Percentiles rank a stretch among this genome's conserved stretches.
phyloP scores from a whole-genome alignment of 108 stramenopile genomes.

The Conticribra guillardii region DNA sequence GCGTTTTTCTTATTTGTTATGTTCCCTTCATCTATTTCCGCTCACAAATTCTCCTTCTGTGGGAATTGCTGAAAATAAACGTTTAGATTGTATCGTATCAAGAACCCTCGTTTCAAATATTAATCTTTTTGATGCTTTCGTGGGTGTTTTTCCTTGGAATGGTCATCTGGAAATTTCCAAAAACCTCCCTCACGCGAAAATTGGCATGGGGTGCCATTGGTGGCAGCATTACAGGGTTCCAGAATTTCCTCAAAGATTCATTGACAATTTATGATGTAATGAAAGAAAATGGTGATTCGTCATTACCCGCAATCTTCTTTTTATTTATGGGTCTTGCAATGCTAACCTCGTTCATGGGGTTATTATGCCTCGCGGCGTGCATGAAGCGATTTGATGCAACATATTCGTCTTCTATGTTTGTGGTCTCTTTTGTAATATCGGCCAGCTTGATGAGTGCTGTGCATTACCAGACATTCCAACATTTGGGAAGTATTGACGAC shows the following conservation, averaged over 20 bases:
- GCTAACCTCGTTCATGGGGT: conserved; percentile 61
- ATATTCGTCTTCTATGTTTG: conserved; percentile 81
- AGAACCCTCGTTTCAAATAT: conserved; percentile 57
- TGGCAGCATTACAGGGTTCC: conserved; percentile 72
- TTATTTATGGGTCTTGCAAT: conserved; percentile 52
- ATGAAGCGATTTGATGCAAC: conserved; percentile 90
- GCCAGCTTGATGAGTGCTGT: conserved; percentile 71
- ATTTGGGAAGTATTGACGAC: conserved; percentile 46
- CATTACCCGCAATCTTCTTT: conserved; percentile 28
- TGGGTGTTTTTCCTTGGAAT: conserved; percentile 49
- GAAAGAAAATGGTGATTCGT: conserved; percentile 5
- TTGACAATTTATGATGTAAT: conserved; percentile 62
- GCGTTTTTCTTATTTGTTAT: conserved; percentile 7
- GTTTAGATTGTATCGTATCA: conserved; percentile 56
- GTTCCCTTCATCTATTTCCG: not conserved
- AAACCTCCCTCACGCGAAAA: conserved; percentile 29
- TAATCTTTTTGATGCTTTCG: conserved; percentile 52
- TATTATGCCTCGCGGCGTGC: conserved; percentile 69
- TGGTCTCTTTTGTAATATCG: conserved; percentile 77
- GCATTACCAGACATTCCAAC: conserved; percentile 76
- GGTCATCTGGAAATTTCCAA: conserved; percentile 24
- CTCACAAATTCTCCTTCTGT: not conserved
- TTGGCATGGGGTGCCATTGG: conserved; percentile 52
- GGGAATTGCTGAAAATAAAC: no score
- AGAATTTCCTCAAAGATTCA: conserved; percentile 83